A percentile compares a stretch with the other conserved stretches of the same genome.
phyloP scores from a whole-genome alignment of 352 stramenopile species.

The Pythium biforme region DNA sequence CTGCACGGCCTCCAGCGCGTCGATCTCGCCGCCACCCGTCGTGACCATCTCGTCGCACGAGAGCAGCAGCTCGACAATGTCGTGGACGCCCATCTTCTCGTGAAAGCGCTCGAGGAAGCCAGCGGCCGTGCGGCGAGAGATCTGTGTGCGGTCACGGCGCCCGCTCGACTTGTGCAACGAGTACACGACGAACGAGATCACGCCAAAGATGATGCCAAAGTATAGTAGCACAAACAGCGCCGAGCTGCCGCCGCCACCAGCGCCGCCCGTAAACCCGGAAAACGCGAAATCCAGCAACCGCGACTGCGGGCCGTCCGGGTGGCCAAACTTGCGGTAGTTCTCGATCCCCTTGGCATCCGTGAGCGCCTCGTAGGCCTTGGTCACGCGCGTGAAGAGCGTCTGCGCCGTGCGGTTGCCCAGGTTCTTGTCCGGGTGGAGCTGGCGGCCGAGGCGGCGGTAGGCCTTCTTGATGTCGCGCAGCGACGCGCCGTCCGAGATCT shows the following conservation, averaged over 20 bases:
- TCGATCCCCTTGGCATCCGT: constrained; percentile 66
- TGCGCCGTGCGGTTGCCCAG: constrained; percentile 42
- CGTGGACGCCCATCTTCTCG: constrained; percentile 79
- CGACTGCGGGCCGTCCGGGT: constrained; percentile 78
- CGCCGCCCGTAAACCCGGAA: constrained; percentile 46
- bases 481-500: constrained; percentile 54
- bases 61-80: constrained; percentile 75
- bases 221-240: constrained; percentile 72
- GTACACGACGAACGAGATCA: constrained; percentile 61
- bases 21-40: constrained; percentile 38
- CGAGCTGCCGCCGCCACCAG: constrained; percentile 31
- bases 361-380: constrained; percentile 86
- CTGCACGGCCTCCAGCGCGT: constrained; percentile 43
- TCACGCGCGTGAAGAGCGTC: constrained; percentile 62
- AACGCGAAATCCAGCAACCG: constrained; percentile 74
- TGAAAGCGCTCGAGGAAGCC: constrained; percentile 51
- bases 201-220: constrained; percentile 62
- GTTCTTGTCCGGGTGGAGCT: constrained; percentile 86
- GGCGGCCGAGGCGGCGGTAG: constrained; percentile 59
- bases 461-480: constrained; percentile 71
- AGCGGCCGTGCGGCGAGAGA: constrained; percentile 46
- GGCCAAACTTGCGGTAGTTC: constrained; percentile 80
- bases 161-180: constrained; percentile 53
- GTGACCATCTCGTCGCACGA: constrained; percentile 71
- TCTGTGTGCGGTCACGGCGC: constrained; percentile 57